Evolutionary conservation across 2,329 filamentous ascomycete species (phyloP), one percentile per base, ranked within the genome.

Genomic region (Trichoderma semiorbis): DNA sequence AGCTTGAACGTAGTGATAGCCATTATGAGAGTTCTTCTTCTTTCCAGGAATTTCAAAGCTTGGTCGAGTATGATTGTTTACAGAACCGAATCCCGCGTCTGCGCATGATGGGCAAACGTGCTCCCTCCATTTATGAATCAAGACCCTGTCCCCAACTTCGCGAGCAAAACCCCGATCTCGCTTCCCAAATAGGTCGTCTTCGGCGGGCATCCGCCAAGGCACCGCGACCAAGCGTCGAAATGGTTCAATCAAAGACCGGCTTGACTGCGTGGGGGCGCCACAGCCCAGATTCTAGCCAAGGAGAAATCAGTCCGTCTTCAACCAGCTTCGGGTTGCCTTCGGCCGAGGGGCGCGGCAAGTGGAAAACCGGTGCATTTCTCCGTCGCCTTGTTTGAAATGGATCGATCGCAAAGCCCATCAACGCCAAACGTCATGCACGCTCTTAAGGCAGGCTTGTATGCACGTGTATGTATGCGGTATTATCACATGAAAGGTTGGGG

Each of bases 1-100:
- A 92, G 86, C 78, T 87, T 90, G 81, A 89, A 91, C 74, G 71
- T 67, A 71, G 86, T 83, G 75, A 84, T 84, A 72, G 86, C 82
- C 87, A 90, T 90, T 58, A 24, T 72, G 36, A 55, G 6, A n/a
- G 57, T 32, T 24, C 36, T 36, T 43, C 8, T 21, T 21, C 26
- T 21, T 18, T 16, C 1, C 18, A 6, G 57, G 28, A 21, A 50
- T 24, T 53, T n/a, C 21, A 53, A 11, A 65, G 43, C 18, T 43
- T 12, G 36, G 34, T 11, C 16, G 14, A 62, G 11, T 34, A 24
- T 34, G 39, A 36, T 18, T 53, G 57, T 53, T 34, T 3, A 34
- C 36, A 30, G 26, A 39, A 62, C 26, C 26, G 47, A 62, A 62
- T 21, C 16, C 57, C 36, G 67, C 47, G 21, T 7, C 39, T 50